Evolutionary conservation across 2,329 filamentous ascomycete species (phyloP).

Genomic region (Cercospora nicotianae): DNA sequence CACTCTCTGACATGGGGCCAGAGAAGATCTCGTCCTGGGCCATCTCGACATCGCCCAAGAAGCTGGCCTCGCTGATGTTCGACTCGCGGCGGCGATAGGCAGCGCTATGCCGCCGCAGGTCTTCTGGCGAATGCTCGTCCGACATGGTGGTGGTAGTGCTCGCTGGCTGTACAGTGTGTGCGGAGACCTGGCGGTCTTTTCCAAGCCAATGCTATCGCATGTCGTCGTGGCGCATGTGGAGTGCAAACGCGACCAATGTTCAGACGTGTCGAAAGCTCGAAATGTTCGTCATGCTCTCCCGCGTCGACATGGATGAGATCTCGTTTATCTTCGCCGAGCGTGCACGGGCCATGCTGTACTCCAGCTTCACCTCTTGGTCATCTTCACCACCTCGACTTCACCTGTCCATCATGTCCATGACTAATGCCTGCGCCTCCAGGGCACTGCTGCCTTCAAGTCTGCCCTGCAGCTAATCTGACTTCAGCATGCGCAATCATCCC

Average conservation of each 20-base stretch:
- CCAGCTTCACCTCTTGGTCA: neutral
- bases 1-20: conserved; percentile 88
- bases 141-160: conserved; percentile 16
- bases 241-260: neutral
- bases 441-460: neutral
- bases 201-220: conserved; percentile 11
- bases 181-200: neutral
- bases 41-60: conserved; percentile 98
- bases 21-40: conserved; percentile 93
- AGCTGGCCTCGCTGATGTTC: conserved; percentile 64
- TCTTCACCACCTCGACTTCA: neutral
- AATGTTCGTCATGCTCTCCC: conserved; percentile 7
- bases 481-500: neutral
- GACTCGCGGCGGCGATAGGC: conserved; percentile 62
- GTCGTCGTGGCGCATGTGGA: neutral
- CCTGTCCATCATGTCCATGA: neutral
- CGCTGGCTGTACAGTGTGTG: neutral
- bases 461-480: neutral
- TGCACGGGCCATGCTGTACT: neutral
- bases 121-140: conserved; percentile 26
- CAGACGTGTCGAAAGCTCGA: neutral
- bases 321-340: neutral
- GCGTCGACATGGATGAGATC: conserved; percentile 3
- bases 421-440: neutral
- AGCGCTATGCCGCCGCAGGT: conserved; percentile 27